Base-by-base conservation (phyloP, 768 basidiomycete species). In the Lactifluus hygrophoroides region DNA sequence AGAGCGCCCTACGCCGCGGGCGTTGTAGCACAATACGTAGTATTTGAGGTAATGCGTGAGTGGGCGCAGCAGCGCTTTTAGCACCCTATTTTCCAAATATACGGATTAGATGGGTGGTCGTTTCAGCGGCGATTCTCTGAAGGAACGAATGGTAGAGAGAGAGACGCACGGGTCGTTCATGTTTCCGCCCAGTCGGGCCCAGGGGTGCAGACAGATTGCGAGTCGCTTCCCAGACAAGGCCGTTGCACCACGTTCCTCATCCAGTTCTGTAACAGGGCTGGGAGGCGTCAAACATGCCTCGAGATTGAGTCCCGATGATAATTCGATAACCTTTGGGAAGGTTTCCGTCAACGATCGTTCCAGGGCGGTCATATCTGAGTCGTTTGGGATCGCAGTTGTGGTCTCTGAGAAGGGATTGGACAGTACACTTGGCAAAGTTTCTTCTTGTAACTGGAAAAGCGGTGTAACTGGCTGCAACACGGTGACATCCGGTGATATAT, bases 141-240 rank as follows among this genome's bases (percentile, higher is more conserved):
- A 47, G 48, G 51, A 38, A 6, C 14, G 37, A 43, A 47, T 8
- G 13, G 48, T 32, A 19, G 42, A 42, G 6, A 19, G 5, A n/a
- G 56, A 23, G 56, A 77, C 88, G 66, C 68, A 91, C 90, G 84
- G 80, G 65, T 92, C 88, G 62, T 83, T 68, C 81, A 85, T 88
- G 51, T 73, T 76, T 16, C 89, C 90, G 1, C 90, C 89, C 0
- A 91, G 76, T 78, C 88, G 82, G n/a, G 86, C 84, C 89, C 89
- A 92, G 6, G 90, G 90, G 64, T 92, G 90, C 11, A 88, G 72
- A 64, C 83, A 83, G n/a, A 92, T 71, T 0, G 83, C 88, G 6
- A 86, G 68, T 60, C 80, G 83, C 28, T 70, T 75, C 11, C 48
- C 52, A 21, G 25, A 42, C 34, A 23, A n/a, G 11, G 38, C 21